Conservation (phyloP, 208 protist genomes). For the Acanthamoeba quina region DNA sequence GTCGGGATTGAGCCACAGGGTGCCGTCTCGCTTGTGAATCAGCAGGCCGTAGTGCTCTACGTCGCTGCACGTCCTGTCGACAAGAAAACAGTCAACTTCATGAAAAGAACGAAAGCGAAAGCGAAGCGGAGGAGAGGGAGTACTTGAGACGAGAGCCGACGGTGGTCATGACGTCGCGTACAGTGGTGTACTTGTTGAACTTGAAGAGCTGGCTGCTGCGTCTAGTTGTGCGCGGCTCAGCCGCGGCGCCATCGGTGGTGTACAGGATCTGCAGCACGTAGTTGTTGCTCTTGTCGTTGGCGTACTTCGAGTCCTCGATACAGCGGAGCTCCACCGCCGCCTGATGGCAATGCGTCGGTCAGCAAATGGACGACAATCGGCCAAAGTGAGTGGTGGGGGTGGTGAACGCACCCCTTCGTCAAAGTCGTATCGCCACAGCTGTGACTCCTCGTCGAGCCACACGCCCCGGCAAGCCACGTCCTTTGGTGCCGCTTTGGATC, state of each 20-base stretch:
- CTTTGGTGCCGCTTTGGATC: neutral
- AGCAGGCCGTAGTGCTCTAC: conserved; percentile 6
- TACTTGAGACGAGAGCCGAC: neutral
- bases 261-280: conserved; percentile 20
- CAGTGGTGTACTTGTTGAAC: conserved; percentile 51
- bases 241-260: neutral
- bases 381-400: neutral
- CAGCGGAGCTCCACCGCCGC: conserved; percentile 5
- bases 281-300: conserved; percentile 1
- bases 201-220: conserved; percentile 10
- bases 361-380: neutral
- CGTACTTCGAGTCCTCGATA: neutral
- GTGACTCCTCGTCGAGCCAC: conserved; percentile 28
- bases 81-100: neutral
- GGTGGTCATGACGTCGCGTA: conserved; percentile 10
- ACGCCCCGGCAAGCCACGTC: neutral
- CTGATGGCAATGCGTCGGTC: neutral
- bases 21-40: conserved; percentile 2
- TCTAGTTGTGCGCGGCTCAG: neutral
- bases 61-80: conserved; percentile 1
- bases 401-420: neutral
- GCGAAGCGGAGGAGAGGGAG: neutral
- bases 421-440: conserved; percentile 11
- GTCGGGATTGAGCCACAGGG: conserved; percentile 23
- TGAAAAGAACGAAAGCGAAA: neutral